Conservation (phyloP, 768 basidiomycete genomes). For the Kwoniella shandongensis region DNA sequence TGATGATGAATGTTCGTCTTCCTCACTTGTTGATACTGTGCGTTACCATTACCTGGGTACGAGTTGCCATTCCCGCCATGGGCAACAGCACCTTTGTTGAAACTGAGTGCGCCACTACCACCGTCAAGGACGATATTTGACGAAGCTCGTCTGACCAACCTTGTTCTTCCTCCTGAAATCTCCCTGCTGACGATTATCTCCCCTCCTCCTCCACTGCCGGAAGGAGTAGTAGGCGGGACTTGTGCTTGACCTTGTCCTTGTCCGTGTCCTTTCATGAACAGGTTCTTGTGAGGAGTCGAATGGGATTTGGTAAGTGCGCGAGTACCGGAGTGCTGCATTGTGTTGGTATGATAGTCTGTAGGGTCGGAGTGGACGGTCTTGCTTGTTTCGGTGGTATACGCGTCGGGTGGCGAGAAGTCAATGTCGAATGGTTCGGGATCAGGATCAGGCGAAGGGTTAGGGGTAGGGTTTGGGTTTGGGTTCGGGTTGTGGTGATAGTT, state of each 20-base stretch:
- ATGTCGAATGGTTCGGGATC: no score
- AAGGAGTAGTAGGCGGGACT: background rate
- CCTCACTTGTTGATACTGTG: background rate
- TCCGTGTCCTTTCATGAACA: no score
- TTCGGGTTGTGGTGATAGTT: background rate
- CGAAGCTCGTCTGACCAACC: background rate
- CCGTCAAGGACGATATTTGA: background rate
- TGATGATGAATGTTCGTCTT: background rate
- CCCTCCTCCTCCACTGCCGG: no score
- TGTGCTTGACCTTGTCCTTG: background rate
- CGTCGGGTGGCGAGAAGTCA: no score
- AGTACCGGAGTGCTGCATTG: no score
- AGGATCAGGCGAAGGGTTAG: background rate
- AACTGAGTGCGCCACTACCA: no score
- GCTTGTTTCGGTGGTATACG: no score
- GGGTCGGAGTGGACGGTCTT: no score
- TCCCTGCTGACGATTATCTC: background rate
- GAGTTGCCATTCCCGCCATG: slow-evolving; percentile 7
- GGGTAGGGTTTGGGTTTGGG: background rate
- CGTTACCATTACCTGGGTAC: background rate
- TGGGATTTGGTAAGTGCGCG: no score
- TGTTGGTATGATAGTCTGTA: no score
- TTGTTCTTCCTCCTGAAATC: background rate
- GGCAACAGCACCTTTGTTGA: no score
- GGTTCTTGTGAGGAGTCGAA: no score